Percentiles rank a stretch among this genome's conserved stretches.
phyloP scores from a whole-genome alignment of 495 filamentous ascomycete genomes.

The Penicillium fimorum region DNA sequence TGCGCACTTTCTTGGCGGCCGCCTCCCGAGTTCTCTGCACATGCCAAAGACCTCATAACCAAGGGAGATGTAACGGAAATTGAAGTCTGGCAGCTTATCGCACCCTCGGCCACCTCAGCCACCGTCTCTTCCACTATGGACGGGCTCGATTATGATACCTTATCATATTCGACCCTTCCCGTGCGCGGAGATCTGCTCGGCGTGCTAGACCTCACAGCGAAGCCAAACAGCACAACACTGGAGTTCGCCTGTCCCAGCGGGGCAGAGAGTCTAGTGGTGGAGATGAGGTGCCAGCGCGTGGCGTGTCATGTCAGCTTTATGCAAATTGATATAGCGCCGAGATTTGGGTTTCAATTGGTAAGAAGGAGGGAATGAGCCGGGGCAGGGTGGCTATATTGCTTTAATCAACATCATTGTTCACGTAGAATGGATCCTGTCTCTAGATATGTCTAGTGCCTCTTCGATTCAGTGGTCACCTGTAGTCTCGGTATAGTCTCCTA shows the following conservation, averaged over 20 bases:
- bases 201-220: not conserved
- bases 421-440: not conserved
- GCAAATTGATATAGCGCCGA: not conserved
- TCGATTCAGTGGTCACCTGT: not conserved
- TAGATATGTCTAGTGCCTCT: not conserved
- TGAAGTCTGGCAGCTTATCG: conserved; percentile 3
- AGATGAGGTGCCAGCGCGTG: conserved; percentile 3
- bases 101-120: not conserved
- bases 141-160: not conserved
- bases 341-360: not conserved
- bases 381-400: not conserved
- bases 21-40: conserved; percentile 2
- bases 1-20: conserved; percentile 2
- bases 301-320: conserved; percentile 1
- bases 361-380: not conserved
- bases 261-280: conserved; percentile 3
- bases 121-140: conserved; percentile 3
- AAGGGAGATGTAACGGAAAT: conserved; percentile 2
- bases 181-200: conserved; percentile 3
- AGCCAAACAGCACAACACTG: conserved; percentile 2
- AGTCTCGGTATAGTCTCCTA: not conserved
- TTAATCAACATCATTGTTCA: not conserved
- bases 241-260: conserved; percentile 1
- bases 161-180: conserved; percentile 1
- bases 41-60: not conserved